Evolutionary conservation across 2,329 filamentous ascomycete species (phyloP), one percentile per base, ranked within the genome.

Genomic region (Podosphaera fusca): DNA sequence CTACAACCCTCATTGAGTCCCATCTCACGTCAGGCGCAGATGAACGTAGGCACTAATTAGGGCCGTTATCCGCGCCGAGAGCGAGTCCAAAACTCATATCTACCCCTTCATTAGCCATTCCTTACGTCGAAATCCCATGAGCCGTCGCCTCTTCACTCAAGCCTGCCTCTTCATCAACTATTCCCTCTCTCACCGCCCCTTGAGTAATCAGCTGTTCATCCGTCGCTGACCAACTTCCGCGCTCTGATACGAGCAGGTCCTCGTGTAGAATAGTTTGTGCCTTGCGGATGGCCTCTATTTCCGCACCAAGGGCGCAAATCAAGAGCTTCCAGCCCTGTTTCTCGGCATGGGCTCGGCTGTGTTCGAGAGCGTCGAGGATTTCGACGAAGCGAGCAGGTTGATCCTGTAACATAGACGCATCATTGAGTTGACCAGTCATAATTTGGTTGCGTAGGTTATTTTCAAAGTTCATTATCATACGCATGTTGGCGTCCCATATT

Each of bases 271-370:
- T 42, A 12, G 38, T 14, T 14, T 42, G 38, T 14, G 9, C 81
- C 63, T 82, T 76, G 36, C 70, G 70, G 59, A 85, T 81, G 2
- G 82, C 81, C 58, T 83, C 80, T 1, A 85, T 65, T 66, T 87
- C 85, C 0, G 85, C 85, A 0, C 84, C 83, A 38, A 90, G 80
- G 9, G 84, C 84, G 55, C 79, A 85, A 3, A 88, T 80, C 21
- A 90, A 72, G 14, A 89, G 70, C 58, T 83, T 88, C 85, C 85
- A 90, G 14, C 75, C 74, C 58, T 77, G 77, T 1, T 73, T 70
- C 59, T 84, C 78, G 0, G 81, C 81, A 2, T 74, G 65, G 1
- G 72, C 69, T 33, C 81, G 64, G 29, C 75, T 73, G 14, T 72
- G 68, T 56, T 80, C 74, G 3, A 90, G 68, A 2, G 75, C 73